Percentiles rank a stretch among this genome's conserved stretches.
These are phyloP conservation scores for Globisporangium splendens DNA, from an alignment of 352 stramenopile species.

Conservation along the genomic window DNA sequence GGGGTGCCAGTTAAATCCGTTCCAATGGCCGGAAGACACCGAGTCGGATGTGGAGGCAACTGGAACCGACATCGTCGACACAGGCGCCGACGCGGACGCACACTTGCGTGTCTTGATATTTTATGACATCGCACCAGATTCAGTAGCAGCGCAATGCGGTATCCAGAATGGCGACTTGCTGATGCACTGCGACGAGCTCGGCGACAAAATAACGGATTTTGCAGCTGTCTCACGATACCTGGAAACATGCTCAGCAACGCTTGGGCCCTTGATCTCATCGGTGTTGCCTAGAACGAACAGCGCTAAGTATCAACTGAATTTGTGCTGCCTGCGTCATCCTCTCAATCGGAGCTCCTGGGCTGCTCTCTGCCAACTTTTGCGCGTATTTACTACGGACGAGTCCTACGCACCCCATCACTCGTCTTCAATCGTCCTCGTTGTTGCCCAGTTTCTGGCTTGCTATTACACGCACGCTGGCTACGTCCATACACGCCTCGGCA, in stretches of 20 bases:
- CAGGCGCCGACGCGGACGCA: neutral
- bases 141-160: slow-evolving; percentile 26
- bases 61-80: neutral
- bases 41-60: neutral
- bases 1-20: slow-evolving; percentile 57
- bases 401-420: slow-evolving; percentile 6
- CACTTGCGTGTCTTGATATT: slow-evolving; percentile 25
- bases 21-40: slow-evolving; percentile 35
- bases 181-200: slow-evolving; percentile 28
- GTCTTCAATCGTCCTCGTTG: neutral
- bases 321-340: slow-evolving; percentile 8
- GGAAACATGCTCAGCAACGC: slow-evolving; percentile 7
- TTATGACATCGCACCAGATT: slow-evolving; percentile 28
- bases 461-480: slow-evolving; percentile 52
- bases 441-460: slow-evolving; percentile 49
- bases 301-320: slow-evolving; percentile 37
- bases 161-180: slow-evolving; percentile 49
- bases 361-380: slow-evolving; percentile 50
- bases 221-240: slow-evolving; percentile 18
- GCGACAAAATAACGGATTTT: slow-evolving; percentile 13
- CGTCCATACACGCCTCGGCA: slow-evolving; percentile 52
- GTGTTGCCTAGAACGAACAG: slow-evolving; percentile 37
- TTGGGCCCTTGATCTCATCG: slow-evolving; percentile 36
- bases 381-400: slow-evolving; percentile 42
- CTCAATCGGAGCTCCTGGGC: slow-evolving; percentile 20